phyloP scores from a whole-genome alignment of 345 rosid genomes.

The Citrus sinensis region DVS_A1.0 CM039164.1:26057501-26058000 shows the following conservation, averaged over 20 bases:
- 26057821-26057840: constrained; percentile 57
- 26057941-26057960: constrained; percentile 1
- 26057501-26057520: constrained; percentile 46
- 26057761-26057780: constrained; percentile 58
- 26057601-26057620: constrained; percentile 62
- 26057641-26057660: constrained; percentile 59
- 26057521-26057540: constrained; percentile 52
- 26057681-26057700: constrained; percentile 90
- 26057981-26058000: constrained; percentile 18
- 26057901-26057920: constrained; percentile 22
- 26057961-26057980: constrained; percentile 2
- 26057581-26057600: constrained; percentile 62
- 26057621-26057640: constrained; percentile 56
- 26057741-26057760: constrained; percentile 74
- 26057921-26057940: constrained; percentile 4
- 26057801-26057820: constrained; percentile 71
- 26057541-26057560: constrained; percentile 67
- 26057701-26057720: constrained; percentile 63
- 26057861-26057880: constrained; percentile 58
- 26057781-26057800: constrained; percentile 70
- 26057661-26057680: constrained; percentile 67
- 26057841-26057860: constrained; percentile 48
- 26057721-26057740: constrained; percentile 60
- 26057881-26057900: constrained; percentile 30
- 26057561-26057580: constrained; percentile 36